Base-by-base conservation (phyloP, 257 asterid genomes). In the Petrea volubilis region DNA sequence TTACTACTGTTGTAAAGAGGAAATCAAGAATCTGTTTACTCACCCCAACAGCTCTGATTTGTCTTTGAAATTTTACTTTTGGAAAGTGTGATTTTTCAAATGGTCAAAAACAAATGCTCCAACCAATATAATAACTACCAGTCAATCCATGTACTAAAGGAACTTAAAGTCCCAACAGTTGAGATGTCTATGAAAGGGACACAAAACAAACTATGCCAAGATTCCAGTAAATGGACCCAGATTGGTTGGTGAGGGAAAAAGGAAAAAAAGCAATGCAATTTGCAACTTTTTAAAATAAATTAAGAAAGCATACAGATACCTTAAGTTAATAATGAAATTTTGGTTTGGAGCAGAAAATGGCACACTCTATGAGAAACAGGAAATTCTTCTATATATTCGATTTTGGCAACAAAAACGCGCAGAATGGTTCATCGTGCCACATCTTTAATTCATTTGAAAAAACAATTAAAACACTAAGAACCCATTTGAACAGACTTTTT, bases 71-170 rank as follows among this genome's bases (percentile, higher is more conserved):
- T 24, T 59, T 70, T 11, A 28, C 21, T 17, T 23, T 67, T 14
- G 74, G 78, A 33, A 71, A 51, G 47, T 71, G 78, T 71, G 76
- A 38, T 24, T 24, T 11, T 23, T 24, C 50, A 67, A 5, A 62
- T 64, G 60, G 81, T 76, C 79, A 75, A 68, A 58, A 68, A 58
- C 18, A 41, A 60, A 56, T 47, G 59, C 65, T 63, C 11, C 43
- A 56, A 69, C 11, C 43, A 56, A 29, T 25, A 27, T 15, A 65
- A 17, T 51, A 73, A 73, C 27, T 59, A 73, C 44, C 38, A 38
- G 75, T 71, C 72, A 52, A 71, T 56, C 11, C 34, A 59, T 74
- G 71, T 33, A 66, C 31, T 4, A 43, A 25, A 27, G 50, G 18
- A 60, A 13, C 65, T 47, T 27, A 20, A 52, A 67, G 34, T 67